phyloP scores from a whole-genome alignment of 106 monocot genomes.

The Dioscorea dumetorum region DNA sequence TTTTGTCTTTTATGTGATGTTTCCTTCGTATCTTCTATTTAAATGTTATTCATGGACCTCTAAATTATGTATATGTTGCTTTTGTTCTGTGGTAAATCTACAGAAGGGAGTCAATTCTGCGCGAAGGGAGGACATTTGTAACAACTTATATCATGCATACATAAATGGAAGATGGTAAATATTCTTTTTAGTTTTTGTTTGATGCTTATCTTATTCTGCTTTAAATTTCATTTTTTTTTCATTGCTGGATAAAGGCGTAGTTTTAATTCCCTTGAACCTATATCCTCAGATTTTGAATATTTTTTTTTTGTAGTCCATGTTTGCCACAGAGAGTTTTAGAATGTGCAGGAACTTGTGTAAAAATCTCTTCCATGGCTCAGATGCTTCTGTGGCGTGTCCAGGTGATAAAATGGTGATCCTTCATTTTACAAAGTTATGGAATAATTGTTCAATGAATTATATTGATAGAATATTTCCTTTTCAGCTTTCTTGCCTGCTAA shows the following conservation, averaged over 20 bases:
- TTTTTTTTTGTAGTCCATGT: slow-evolving; percentile 29
- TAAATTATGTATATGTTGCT: neutral
- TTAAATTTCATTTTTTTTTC: neutral
- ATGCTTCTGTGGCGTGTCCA: slow-evolving; percentile 81
- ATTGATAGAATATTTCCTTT: neutral
- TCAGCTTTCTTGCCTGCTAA: no score
- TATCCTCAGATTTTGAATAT: no score
- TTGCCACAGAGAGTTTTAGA: slow-evolving; percentile 42
- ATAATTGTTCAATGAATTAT: neutral
- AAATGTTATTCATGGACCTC: no score
- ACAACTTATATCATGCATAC: slow-evolving; percentile 42
- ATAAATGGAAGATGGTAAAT: slow-evolving; percentile 63
- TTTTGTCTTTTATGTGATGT: no score
- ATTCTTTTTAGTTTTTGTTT: slow-evolving; percentile 3
- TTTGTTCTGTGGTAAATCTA: slow-evolving; percentile 9
- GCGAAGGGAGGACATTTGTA: slow-evolving; percentile 45
- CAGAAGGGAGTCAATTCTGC: slow-evolving; percentile 39
- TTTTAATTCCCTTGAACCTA: neutral
- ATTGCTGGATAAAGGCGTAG: neutral
- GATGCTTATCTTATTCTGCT: slow-evolving; percentile 3
- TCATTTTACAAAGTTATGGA: neutral
- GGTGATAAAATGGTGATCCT: slow-evolving; percentile 20
- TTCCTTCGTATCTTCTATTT: no score
- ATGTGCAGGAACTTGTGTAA: slow-evolving; percentile 52
- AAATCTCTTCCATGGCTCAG: slow-evolving; percentile 56